Evolutionary conservation across 2,329 filamentous ascomycete genomes (phyloP).

Genomic region (Verticillium longisporum): DNA sequence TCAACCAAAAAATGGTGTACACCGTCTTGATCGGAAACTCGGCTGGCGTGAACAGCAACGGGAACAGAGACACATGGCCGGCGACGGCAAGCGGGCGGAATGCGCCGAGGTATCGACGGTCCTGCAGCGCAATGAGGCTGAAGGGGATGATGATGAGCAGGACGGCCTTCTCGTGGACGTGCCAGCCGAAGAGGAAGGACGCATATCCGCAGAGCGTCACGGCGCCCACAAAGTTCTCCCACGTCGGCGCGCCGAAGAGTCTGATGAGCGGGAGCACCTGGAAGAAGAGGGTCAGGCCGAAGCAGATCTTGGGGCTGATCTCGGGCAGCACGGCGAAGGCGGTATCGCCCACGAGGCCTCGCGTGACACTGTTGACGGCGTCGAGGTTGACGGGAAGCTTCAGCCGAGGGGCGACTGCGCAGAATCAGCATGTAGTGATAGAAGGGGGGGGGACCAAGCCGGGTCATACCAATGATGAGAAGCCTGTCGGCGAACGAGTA

Average conservation of each 20-base stretch:
- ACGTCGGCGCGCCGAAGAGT: constrained; percentile 72
- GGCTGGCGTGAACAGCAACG: constrained; percentile 81
- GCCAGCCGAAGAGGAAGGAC: constrained; percentile 96
- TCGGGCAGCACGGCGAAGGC: constrained; percentile 90
- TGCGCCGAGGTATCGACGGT: constrained; percentile 82
- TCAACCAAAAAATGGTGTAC: constrained; percentile 88
- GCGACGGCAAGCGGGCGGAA: constrained; percentile 89
- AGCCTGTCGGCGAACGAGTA: constrained; percentile 87
- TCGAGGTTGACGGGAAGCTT: constrained; percentile 65
- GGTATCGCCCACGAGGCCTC: constrained; percentile 88
- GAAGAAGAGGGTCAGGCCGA: constrained; percentile 74
- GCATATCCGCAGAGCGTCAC: constrained; percentile 92
- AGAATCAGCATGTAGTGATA: constrained; percentile 21
- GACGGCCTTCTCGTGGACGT: constrained; percentile 97
- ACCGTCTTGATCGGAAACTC: constrained; percentile 93
- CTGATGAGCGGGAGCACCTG: constrained; percentile 75
- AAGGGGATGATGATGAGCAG: constrained; percentile 93
- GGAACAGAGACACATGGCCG: constrained; percentile 92
- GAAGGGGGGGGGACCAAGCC: background rate
- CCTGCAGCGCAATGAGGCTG: constrained; percentile 82
- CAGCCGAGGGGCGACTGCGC: constrained; percentile 69
- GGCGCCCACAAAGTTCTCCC: constrained; percentile 84
- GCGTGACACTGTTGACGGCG: constrained; percentile 81
- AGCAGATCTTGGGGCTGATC: constrained; percentile 73
- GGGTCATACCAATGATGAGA: constrained; percentile 65